Conservation (phyloP, 495 filamentous ascomycete genomes). For the Aspergillus conjunctus region DNA sequence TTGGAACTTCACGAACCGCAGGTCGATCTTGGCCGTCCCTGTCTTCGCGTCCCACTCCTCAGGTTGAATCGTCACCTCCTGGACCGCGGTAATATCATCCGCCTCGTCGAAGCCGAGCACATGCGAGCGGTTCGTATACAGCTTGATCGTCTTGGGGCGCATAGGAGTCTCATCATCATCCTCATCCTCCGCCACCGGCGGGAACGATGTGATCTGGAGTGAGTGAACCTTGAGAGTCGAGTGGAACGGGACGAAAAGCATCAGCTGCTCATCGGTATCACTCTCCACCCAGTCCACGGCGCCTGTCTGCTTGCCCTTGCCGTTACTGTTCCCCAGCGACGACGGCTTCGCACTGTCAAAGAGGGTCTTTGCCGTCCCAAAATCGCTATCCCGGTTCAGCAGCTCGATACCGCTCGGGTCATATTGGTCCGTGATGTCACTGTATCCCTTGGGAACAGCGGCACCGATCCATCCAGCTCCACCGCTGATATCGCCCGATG, state of each 20-base stretch:
- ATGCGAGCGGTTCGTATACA: constrained; percentile 85
- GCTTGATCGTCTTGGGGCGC: constrained; percentile 79
- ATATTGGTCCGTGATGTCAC: constrained; percentile 78
- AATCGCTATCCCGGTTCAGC: constrained; percentile 76
- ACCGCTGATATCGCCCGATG: constrained; percentile 37
- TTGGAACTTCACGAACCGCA: constrained; percentile 98
- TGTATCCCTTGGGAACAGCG: constrained; percentile 75
- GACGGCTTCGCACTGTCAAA: constrained; percentile 71
- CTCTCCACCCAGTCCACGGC: constrained; percentile 92
- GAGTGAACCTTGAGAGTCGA: constrained; percentile 88
- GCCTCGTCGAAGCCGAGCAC: constrained; percentile 96
- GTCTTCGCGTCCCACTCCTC: constrained; percentile 84
- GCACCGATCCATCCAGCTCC: constrained; percentile 70
- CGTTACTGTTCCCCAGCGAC: constrained; percentile 61
- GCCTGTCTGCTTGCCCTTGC: constrained; percentile 52
- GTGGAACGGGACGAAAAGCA: constrained; percentile 92
- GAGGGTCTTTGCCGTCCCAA: constrained; percentile 68
- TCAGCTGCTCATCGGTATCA: constrained; percentile 97
- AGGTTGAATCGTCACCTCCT: constrained; percentile 69
- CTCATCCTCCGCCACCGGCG: constrained; percentile 54
- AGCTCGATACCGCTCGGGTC: constrained; percentile 81
- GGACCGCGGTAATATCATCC: constrained; percentile 77
- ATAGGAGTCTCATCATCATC: constrained; percentile 73
- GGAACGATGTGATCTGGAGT: constrained; percentile 82
- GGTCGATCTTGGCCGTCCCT: constrained; percentile 76